Conservation (phyloP, 2,329 filamentous ascomycete genomes). For the Xylariaceae sp. region DNA sequence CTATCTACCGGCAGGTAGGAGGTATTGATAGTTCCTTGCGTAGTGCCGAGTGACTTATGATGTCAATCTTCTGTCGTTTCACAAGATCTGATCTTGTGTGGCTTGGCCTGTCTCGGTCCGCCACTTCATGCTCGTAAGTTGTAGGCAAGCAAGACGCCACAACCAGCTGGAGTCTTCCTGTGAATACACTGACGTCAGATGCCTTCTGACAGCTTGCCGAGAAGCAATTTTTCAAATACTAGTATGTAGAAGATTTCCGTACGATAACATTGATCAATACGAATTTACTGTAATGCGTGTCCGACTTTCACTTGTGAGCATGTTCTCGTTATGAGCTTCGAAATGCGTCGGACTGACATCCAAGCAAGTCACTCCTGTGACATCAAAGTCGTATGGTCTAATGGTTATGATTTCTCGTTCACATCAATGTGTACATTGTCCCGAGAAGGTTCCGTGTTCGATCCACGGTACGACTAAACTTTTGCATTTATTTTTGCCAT, state of each 20-base stretch:
- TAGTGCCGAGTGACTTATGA: neutral
- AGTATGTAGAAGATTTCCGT: too few relatives aligned
- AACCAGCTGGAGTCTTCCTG: neutral
- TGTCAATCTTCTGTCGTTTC: neutral
- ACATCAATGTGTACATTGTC: conserved; percentile 24
- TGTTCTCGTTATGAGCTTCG: neutral
- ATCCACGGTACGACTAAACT: conserved; percentile 32
- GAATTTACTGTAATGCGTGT: too few relatives aligned
- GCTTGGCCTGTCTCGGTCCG: neutral
- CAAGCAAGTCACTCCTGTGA: neutral
- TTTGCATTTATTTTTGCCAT: conserved; percentile 9
- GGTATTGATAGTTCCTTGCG: neutral
- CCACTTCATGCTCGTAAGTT: neutral
- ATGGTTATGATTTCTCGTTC: conserved; percentile 34
- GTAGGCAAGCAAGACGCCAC: neutral
- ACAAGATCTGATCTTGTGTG: neutral
- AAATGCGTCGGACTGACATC: neutral
- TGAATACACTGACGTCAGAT: neutral
- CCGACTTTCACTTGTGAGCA: too few relatives aligned
- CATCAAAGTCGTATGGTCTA: conserved; percentile 30
- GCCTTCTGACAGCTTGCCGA: neutral
- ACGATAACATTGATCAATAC: too few relatives aligned
- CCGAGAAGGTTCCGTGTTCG: conserved; percentile 34
- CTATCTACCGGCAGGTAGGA: neutral
- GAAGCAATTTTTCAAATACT: too few relatives aligned